These are phyloP conservation scores for Microascus cirrosus DNA, from an alignment of 2,329 filamentous ascomycete genomes.

Conservation along the genomic window DNA sequence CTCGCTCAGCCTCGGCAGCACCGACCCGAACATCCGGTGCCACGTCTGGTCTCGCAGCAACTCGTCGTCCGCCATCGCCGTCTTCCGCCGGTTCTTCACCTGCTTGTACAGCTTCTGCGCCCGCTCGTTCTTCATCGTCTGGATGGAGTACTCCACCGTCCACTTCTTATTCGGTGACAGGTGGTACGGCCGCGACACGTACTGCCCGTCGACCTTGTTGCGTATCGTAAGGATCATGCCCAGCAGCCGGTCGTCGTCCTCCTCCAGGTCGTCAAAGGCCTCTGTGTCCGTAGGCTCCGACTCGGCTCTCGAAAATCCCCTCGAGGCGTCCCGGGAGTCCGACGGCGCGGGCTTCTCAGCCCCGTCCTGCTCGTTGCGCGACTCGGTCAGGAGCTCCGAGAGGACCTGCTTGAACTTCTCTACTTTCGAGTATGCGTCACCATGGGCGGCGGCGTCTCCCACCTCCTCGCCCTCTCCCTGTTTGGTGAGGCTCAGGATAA, in stretches of 20 bases:
- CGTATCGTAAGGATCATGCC: conserved; percentile 62
- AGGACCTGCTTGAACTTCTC: conserved; percentile 40
- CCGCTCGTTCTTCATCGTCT: conserved; percentile 39
- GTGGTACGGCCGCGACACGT: conserved; percentile 48
- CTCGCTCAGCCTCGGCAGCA: conserved; percentile 27
- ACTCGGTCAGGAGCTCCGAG: conserved; percentile 30
- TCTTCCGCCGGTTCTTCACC: conserved; percentile 43
- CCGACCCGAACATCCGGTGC: conserved; percentile 34
- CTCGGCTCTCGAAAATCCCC: background rate
- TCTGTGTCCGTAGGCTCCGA: background rate
- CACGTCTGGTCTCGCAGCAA: conserved; percentile 18
- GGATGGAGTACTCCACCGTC: conserved; percentile 68
- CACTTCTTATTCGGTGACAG: conserved; percentile 39
- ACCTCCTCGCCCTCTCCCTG: conserved; percentile 20
- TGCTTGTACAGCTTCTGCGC: conserved; percentile 42
- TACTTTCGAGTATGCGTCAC: conserved; percentile 22
- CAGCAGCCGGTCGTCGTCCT: conserved; percentile 31
- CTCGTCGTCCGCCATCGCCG: conserved; percentile 20
- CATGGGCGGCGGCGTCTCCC: conserved; percentile 9
- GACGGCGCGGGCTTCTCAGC: background rate
- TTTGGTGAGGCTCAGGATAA: conserved; percentile 39
- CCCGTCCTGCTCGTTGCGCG: conserved; percentile 11
- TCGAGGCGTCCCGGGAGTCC: background rate
- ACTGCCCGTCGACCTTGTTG: conserved; percentile 58
- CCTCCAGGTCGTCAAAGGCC: conserved; percentile 4